Conservation (phyloP, 2,329 filamentous ascomycete species). For the Scedosporium boydii region DNA sequence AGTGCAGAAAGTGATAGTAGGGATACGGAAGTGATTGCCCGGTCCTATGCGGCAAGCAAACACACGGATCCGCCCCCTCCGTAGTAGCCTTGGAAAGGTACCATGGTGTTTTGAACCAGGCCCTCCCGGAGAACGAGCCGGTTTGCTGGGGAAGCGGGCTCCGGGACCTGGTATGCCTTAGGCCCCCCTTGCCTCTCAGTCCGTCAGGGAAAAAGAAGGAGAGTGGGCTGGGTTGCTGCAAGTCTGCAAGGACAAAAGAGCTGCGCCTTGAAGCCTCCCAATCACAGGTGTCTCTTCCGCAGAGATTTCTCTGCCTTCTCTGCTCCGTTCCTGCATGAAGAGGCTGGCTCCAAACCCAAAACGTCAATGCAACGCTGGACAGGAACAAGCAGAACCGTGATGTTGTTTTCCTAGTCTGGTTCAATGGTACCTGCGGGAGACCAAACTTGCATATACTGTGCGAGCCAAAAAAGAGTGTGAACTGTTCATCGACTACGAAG, state of each 20-base stretch:
- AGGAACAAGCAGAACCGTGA: neutral
- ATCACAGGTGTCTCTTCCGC: neutral
- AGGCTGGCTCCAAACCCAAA: neutral
- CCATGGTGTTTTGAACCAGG: neutral
- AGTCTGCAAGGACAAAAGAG: neutral
- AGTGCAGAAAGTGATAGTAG: neutral
- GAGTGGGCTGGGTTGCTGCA: neutral
- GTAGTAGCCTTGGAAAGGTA: neutral
- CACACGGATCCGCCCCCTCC: neutral
- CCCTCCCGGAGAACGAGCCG: constrained; percentile 3
- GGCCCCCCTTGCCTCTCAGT: neutral
- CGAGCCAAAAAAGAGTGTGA: too few species aligned
- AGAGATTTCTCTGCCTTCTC: neutral
- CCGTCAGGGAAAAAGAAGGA: neutral
- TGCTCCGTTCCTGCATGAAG: constrained; percentile 1
- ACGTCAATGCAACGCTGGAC: neutral
- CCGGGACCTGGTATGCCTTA: neutral
- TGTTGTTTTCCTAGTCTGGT: neutral
- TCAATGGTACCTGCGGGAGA: neutral
- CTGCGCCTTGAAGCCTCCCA: neutral
- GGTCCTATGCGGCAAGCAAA: neutral
- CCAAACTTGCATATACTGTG: too few species aligned
- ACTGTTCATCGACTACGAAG: too few species aligned
- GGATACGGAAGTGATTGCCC: neutral
- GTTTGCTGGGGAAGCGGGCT: constrained; percentile 3